Evolutionary conservation across 192 early-diverging fungal species (phyloP), one percentile per base, ranked within the genome.

Genomic region (Podila verticillata): DNA sequence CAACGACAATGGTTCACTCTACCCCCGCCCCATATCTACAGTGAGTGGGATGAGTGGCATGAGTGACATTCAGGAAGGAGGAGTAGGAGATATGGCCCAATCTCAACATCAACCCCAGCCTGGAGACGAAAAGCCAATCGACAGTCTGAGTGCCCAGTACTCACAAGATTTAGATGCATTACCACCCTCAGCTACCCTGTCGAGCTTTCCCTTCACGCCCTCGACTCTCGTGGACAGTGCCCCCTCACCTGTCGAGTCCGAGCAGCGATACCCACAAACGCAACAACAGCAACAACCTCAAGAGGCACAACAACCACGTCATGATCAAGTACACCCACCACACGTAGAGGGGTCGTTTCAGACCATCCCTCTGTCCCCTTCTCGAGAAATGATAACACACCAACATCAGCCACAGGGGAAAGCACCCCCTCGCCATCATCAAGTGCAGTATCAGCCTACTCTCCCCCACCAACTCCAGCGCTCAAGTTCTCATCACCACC

Each of bases 131-230:
- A 9, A 24, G 51, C 20, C 51, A 54, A 26, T n/a, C 24, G 3
- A 26, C 22, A 26, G 24, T 0, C 51, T 24, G 51, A 54, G 51
- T 26, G n/a, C 8, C 0, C 20, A 54, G 7, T 54, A 54, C 22
- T 4, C 51, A n/a, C 51, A 54, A 5, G 24, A 54, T 54, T n/a
- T 24, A 24, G 51, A 54, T 54, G 20, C 51, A 24, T 24, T 54
- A 24, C 51, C 51, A 26, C 51, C 51, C 2, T 54, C 51, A 12
- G 20, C 51, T 7, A 54, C 51, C 8, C 51, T 24, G 8, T 54
- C 51, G 13, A 57, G 28, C 26, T 63, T 69, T 19, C 73, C 73
- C 10, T 69, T 69, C 57, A 75, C 73, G 54, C 73, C 73, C 17
- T 69, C 73, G 17, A 75, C 66, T 2, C 54, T 75, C 26, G 73